Percentiles rank a stretch among this genome's conserved stretches.
Evolutionary conservation across 257 asterid genomes (phyloP).

Genomic region (Henckelia pumila): DNA sequence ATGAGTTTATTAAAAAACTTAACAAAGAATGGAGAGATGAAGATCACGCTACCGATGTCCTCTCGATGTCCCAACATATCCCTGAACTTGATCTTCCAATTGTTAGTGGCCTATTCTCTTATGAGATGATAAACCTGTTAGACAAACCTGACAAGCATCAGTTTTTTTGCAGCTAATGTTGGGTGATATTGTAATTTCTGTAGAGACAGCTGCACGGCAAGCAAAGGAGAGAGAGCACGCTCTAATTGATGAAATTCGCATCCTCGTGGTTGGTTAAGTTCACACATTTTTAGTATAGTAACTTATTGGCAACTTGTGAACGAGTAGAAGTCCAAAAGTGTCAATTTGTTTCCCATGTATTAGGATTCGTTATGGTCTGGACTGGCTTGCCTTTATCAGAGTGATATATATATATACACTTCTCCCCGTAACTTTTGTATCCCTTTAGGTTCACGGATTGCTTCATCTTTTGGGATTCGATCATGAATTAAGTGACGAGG

Average conservation of each 20-base stretch:
- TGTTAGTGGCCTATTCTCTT: conserved; percentile 44
- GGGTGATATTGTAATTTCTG: conserved; percentile 92
- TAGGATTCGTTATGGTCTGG: conserved; percentile 14
- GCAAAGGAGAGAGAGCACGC: conserved; percentile 93
- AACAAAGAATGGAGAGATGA: conserved; percentile 97
- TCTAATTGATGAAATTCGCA: conserved; percentile 91
- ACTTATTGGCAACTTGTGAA: conserved; percentile 4
- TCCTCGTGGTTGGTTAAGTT: conserved; percentile 69
- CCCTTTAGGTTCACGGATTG: conserved; percentile 85
- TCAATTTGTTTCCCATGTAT: conserved; percentile 17
- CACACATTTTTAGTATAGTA: conserved; percentile 5
- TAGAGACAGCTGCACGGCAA: conserved; percentile 96
- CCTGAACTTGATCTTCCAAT: conserved; percentile 85
- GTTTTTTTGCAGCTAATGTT: conserved; percentile 72
- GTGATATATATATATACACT: too few species aligned
- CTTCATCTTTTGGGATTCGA: conserved; percentile 96
- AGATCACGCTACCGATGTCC: conserved; percentile 92
- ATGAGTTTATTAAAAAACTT: conserved; percentile 72
- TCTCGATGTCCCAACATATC: conserved; percentile 94
- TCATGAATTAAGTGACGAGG: conserved; percentile 93
- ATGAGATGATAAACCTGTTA: conserved; percentile 14
- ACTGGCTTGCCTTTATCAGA: conserved; percentile 23
- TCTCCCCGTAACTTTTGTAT: conserved; percentile 13
- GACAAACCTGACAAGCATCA: conserved; percentile 31
- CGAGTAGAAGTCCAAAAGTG: conserved; percentile 2